A percentile compares a stretch with the other conserved stretches of the same genome.
These are phyloP conservation scores for Fistulina hepatica DNA, from an alignment of 1,284 basidiomycete genomes.

Conservation along the genomic window DNA sequence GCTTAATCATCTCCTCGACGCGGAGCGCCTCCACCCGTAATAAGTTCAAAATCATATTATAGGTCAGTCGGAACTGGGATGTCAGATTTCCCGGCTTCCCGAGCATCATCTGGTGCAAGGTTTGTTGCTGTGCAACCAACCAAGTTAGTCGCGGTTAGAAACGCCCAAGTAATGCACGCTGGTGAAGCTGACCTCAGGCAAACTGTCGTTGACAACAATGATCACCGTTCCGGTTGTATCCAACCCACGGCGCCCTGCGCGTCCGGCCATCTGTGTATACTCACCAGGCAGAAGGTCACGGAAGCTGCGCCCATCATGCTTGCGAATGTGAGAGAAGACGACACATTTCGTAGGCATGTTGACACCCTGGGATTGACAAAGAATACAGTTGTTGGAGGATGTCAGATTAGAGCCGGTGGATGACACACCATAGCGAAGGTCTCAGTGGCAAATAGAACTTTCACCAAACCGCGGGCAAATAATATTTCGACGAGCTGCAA, in stretches of 20 bases:
- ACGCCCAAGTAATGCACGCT: not conserved
- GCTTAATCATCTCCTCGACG: conserved; percentile 99
- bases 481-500: conserved; percentile 89
- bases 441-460: conserved; percentile 96
- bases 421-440: conserved; percentile 92
- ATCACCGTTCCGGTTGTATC: conserved; percentile 96
- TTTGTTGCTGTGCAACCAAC: conserved; percentile 43
- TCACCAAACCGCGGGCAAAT: conserved; percentile 92
- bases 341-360: conserved; percentile 99
- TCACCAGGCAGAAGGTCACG: conserved; percentile 84
- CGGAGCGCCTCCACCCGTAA: conserved; percentile 91
- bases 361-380: conserved; percentile 58
- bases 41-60: conserved; percentile 99
- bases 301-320: conserved; percentile 93
- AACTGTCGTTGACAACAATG: conserved; percentile 74
- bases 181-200: conserved; percentile 62
- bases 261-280: conserved; percentile 99
- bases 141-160: not conserved
- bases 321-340: conserved; percentile 91
- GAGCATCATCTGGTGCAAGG: conserved; percentile 84
- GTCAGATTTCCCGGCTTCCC: conserved; percentile 87
- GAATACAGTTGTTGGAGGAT: conserved; percentile 1
- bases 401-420: not conserved
- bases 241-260: conserved; percentile 91
- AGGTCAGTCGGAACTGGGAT: conserved; percentile 96